Evolutionary conservation across 1,284 basidiomycete species (phyloP), one percentile per base, ranked within the genome.

Genomic region (Psilocybe mexicana): DNA sequence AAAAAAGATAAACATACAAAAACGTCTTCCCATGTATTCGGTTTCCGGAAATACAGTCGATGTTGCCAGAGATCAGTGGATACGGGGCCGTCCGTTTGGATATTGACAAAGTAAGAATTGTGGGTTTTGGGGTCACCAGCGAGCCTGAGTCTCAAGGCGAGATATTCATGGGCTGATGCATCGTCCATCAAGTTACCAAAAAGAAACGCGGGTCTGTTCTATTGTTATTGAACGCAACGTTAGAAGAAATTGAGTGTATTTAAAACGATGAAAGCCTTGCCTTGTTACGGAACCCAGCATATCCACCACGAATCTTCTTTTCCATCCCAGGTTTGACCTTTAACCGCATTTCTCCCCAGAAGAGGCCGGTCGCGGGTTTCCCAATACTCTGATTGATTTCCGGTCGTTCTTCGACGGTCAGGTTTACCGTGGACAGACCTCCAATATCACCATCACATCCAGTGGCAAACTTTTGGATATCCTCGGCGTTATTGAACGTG

Each of bases 1-100:
- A 43, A 52, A 38, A 47, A 53, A 50, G 43, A 30, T 30, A 12
- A 49, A 79, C 88, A 68, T 63, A 93, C 93, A 64, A 90, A 86
- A 8, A 96, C 74, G 66, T 94, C 89, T 70, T 95, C 91, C 94
- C 94, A 96, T 8, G 79, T 77, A 14, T 91, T 86, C 24, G 79
- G 76, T 52, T 83, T 80, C 56, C 83, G 78, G 70, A 95, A 91
- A 72, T 86, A 92, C 38, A 96, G 76, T 38, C 92, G 81, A 67
- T 96, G 94, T 68, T 96, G 94, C 87, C 93, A 96, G 23, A 96
- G 76, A 71, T 95, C 93, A 24, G 85, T 87, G 43, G 83, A 80
- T 49, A 91, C 79, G 2, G 89, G 86, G 1, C 91, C 90, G 51
- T 88, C 84, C 2, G 93, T 95, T 71, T 96, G 94, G 33, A 96